Evolutionary conservation across 179 eudicot species (phyloP).

Genomic region (Camellia oleifera): DNA sequence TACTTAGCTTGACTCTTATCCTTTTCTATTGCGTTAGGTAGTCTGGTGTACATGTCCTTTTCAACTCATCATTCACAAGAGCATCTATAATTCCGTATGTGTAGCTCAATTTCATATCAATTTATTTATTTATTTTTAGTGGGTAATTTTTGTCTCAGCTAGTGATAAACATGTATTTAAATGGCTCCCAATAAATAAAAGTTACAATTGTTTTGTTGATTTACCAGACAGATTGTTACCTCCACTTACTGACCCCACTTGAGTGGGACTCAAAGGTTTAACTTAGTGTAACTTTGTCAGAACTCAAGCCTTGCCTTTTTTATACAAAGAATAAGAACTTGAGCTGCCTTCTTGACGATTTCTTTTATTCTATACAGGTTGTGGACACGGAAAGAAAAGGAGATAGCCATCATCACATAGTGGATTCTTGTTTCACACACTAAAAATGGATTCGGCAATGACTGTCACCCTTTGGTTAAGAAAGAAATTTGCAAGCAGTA

Average conservation of each 20-base stretch:
- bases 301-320: background rate
- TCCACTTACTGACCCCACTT: background rate
- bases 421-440: constrained; percentile 79
- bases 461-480: constrained; percentile 64
- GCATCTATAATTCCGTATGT: background rate
- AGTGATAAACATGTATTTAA: background rate
- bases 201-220: background rate
- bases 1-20: background rate
- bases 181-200: background rate
- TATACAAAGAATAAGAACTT: background rate
- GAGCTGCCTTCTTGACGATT: constrained; percentile 15
- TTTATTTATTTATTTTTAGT: too few species aligned
- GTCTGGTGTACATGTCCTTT: background rate
- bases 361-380: constrained; percentile 45
- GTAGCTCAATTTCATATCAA: background rate
- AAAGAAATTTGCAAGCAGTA: constrained; percentile 71
- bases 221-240: background rate
- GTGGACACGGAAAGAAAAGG: constrained; percentile 76
- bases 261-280: too few species aligned
- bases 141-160: too few species aligned
- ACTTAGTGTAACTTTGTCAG: background rate
- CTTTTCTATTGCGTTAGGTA: background rate
- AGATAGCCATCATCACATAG: constrained; percentile 96
- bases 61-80: constrained; percentile 6
- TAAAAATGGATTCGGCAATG: constrained; percentile 54